These are phyloP conservation scores for Rhodomyrtus tomentosa DNA, from an alignment of 345 rosid genomes.

Conservation along the genomic window DNA sequence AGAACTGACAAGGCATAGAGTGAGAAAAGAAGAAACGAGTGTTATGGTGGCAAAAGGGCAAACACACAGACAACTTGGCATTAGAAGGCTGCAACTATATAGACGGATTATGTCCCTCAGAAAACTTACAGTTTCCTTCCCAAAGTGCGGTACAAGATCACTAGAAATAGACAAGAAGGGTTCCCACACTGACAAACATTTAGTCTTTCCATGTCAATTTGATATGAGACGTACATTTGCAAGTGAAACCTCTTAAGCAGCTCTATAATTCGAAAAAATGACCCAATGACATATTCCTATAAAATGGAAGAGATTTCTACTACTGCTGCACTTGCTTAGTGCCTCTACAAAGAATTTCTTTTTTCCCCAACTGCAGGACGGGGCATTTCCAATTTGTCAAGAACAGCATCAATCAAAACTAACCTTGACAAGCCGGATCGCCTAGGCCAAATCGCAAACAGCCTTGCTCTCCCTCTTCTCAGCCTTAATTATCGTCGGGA, in stretches of 20 bases:
- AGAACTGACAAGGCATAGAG: not conserved
- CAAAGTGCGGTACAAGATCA: not conserved
- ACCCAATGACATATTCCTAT: not conserved
- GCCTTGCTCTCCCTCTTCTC: constrained; percentile 49
- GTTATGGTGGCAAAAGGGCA: not conserved
- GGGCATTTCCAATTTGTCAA: not conserved
- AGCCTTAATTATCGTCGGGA: constrained; percentile 53
- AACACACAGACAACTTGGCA: not conserved
- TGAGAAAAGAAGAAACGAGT: not conserved
- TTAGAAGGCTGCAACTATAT: not conserved
- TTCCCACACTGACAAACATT: not conserved
- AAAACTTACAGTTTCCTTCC: not conserved
- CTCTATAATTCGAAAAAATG: not conserved
- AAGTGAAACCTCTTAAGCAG: not conserved
- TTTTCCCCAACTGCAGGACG: not conserved
- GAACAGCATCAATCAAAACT: not conserved
- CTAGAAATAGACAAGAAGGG: not conserved
- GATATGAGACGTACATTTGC: not conserved
- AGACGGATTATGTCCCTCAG: not conserved
- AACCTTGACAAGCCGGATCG: constrained; percentile 83
- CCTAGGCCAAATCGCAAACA: constrained; percentile 69
- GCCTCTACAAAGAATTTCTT: not conserved
- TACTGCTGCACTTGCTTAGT: not conserved
- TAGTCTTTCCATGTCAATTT: not conserved
- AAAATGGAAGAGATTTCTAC: not conserved